Evolutionary conservation across 352 stramenopile genomes (phyloP).

Genomic region (Phytophthora tentaculata): DNA sequence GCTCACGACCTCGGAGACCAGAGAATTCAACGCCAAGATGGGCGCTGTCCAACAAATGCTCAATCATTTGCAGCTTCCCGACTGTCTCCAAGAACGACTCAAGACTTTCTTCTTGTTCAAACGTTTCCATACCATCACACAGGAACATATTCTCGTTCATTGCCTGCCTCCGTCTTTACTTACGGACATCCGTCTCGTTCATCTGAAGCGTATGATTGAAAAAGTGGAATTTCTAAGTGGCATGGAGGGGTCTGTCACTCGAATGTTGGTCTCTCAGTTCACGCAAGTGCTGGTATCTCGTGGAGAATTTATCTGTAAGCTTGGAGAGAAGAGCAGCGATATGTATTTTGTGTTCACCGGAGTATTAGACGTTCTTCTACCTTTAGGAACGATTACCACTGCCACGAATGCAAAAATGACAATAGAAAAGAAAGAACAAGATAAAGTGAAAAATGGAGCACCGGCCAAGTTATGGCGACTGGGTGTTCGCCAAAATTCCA

Average conservation of each 20-base stretch:
- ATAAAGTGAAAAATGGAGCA: slow-evolving; percentile 7
- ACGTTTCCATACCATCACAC: slow-evolving; percentile 71
- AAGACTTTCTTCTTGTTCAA: slow-evolving; percentile 77
- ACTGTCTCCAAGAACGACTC: slow-evolving; percentile 48
- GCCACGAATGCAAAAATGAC: slow-evolving; percentile 1
- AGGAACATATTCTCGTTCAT: slow-evolving; percentile 63
- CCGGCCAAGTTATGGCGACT: slow-evolving; percentile 30
- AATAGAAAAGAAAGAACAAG: neutral
- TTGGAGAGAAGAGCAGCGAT: slow-evolving; percentile 61
- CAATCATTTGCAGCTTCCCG: slow-evolving; percentile 57
- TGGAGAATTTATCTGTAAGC: slow-evolving; percentile 64
- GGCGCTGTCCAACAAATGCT: slow-evolving; percentile 60
- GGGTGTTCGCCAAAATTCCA: slow-evolving; percentile 14
- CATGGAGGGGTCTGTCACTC: slow-evolving; percentile 63
- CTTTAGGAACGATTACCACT: slow-evolving; percentile 17
- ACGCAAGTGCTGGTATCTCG: slow-evolving; percentile 60
- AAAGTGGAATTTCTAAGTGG: slow-evolving; percentile 71
- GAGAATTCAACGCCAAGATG: slow-evolving; percentile 64
- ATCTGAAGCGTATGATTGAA: slow-evolving; percentile 71
- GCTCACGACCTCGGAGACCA: slow-evolving; percentile 64
- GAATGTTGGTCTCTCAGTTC: slow-evolving; percentile 77
- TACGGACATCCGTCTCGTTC: slow-evolving; percentile 69
- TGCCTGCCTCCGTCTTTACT: slow-evolving; percentile 70
- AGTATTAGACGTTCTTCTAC: slow-evolving; percentile 48
- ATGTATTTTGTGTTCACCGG: slow-evolving; percentile 84